Base-by-base conservation (phyloP, 345 rosid species). In the Sapria himalayana region DNA sequence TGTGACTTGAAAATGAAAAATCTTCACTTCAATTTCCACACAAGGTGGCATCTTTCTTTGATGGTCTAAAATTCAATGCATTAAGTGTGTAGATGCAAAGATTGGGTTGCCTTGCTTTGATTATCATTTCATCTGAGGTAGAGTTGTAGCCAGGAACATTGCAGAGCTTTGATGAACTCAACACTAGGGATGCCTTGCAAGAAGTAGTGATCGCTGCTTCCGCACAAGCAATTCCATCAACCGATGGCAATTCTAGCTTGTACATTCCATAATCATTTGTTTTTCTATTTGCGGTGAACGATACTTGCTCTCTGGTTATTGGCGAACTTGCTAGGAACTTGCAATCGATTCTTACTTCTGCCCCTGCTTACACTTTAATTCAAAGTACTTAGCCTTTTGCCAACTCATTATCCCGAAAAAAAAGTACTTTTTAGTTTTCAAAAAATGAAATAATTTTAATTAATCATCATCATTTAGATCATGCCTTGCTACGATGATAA, bases 301-400 rank as follows among this genome's bases (percentile, higher is more conserved):
- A 41, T 37, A 91, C 35, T 49, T 55, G 66, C 49, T 80, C 99
- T 11, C 48, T 66, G 6, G 81, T 73, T 56, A 25, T 66, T 4
- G 81, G 73, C 0, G 73, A 56, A 35, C 63, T 52, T 18, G 79
- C 79, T 48, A 58, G 75, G 66, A 84, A 67, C 48, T 69, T 71
- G 76, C 95, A 91, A 29, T 77, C 69, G 55, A 91, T 34, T 48
- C 64, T 73, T 47, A 91, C 99, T 50, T 81, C 86, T 27, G 78
- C 95, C 6, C 76, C 99, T 89, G 70, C 25, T 21, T 51, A 29
- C 4, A 29, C 22, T 48, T 16, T 7, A 3, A 37, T 5, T 3
- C 25, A 37, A 31, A 14, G 37, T n/a, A 39, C 25, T 42, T 15
- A 11, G 34, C 11, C 19, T 13, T 3, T 5, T 5, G 39, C 20